Evolutionary conservation across 352 stramenopile genomes (phyloP).

Genomic region (Phytophthora ramorum): DNA sequence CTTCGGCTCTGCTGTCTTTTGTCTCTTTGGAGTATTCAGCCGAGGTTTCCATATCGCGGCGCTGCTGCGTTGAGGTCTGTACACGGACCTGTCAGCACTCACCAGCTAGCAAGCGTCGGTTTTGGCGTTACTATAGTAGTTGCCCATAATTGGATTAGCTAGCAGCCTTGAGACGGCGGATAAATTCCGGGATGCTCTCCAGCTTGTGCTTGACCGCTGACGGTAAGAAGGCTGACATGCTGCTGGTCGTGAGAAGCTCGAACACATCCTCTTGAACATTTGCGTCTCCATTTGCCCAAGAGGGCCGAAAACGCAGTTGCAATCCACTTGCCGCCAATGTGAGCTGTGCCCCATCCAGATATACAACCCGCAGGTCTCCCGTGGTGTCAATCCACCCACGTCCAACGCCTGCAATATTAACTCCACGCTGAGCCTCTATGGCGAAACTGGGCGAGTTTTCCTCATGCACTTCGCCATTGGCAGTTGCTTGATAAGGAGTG

Average conservation of each 20-base stretch:
- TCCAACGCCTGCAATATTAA: slow-evolving; percentile 53
- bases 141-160: slow-evolving; percentile 34
- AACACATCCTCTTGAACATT: slow-evolving; percentile 40
- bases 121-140: background rate
- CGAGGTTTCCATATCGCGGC: slow-evolving; percentile 21
- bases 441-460: background rate
- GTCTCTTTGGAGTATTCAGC: slow-evolving; percentile 9
- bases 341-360: slow-evolving; percentile 52
- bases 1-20: slow-evolving; percentile 21
- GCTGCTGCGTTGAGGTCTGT: background rate
- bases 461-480: background rate
- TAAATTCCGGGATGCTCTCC: slow-evolving; percentile 61
- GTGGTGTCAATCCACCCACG: slow-evolving; percentile 43
- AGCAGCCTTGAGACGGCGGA: slow-evolving; percentile 43
- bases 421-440: slow-evolving; percentile 8
- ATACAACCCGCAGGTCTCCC: slow-evolving; percentile 54
- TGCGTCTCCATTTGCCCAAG: slow-evolving; percentile 15
- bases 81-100: background rate
- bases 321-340: slow-evolving; percentile 53
- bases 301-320: slow-evolving; percentile 46
- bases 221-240: slow-evolving; percentile 47
- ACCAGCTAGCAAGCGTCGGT: slow-evolving; percentile 9
- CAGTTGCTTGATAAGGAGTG: slow-evolving; percentile 4
- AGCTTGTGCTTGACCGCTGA: slow-evolving; percentile 55
- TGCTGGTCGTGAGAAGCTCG: slow-evolving; percentile 41